phyloP scores from a whole-genome alignment of 1,139 yeast species.

The Debaryomyces nepalensis region DNA sequence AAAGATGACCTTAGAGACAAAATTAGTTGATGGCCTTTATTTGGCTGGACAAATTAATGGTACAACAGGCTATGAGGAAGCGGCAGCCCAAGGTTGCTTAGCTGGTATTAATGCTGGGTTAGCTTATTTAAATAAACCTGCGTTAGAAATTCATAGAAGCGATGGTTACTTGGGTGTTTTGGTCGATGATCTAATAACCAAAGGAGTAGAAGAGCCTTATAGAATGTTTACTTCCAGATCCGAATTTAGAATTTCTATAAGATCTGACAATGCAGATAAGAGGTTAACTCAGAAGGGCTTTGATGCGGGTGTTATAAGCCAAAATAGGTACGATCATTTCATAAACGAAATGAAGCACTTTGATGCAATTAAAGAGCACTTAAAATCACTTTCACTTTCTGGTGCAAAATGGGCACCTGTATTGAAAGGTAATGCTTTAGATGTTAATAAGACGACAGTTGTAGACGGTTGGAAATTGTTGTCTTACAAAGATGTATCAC shows the following conservation, averaged over 20 bases:
- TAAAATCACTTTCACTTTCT: conserved; percentile 52
- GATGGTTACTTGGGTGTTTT: conserved; percentile 93
- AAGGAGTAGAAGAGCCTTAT: conserved; percentile 97
- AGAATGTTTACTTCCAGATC: conserved; percentile 97
- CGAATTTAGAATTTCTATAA: conserved; percentile 84
- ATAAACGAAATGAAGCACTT: conserved; percentile 51
- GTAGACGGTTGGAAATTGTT: conserved; percentile 53
- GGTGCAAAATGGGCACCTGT: conserved; percentile 68
- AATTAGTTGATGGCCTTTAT: conserved; percentile 73
- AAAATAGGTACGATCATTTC: conserved; percentile 59
- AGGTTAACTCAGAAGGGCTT: conserved; percentile 77
- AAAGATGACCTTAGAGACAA: conserved; percentile 78
- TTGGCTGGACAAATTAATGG: conserved; percentile 99
- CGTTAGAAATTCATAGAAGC: conserved; percentile 65
- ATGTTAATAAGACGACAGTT: conserved; percentile 33
- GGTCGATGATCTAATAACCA: conserved; percentile 90
- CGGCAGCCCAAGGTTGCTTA: conserved; percentile 93
- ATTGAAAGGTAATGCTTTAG: conserved; percentile 52
- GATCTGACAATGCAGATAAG: conserved; percentile 93
- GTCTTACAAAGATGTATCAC: conserved; percentile 41
- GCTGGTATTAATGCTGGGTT: conserved; percentile 96
- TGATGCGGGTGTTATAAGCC: conserved; percentile 67
- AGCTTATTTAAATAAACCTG: conserved; percentile 40
- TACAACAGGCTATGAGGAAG: conserved; percentile 98
- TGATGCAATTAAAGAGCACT: conserved; percentile 45